Conservation (phyloP, 441 rosid genomes). For the Adansonia madagascariensis region DNA sequence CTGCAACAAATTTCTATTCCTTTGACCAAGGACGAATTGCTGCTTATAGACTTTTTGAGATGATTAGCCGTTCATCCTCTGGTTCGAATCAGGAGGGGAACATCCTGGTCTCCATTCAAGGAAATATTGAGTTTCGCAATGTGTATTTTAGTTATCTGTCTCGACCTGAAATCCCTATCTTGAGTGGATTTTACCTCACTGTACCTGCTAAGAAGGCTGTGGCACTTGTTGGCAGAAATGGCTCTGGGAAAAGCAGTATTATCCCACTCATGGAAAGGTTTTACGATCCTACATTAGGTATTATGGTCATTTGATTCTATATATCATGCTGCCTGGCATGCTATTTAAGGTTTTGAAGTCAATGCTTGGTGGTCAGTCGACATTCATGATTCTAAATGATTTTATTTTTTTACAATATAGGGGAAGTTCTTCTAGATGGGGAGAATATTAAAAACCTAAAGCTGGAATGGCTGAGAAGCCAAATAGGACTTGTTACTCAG, state of each 20-base stretch:
- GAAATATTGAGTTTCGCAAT: constrained; percentile 96
- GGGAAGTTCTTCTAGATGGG: constrained; percentile 98
- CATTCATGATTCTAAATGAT: constrained; percentile 29
- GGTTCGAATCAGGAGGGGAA: constrained; percentile 74
- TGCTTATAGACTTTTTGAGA: constrained; percentile 95
- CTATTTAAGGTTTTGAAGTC: constrained; percentile 20
- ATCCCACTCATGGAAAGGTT: constrained; percentile 98
- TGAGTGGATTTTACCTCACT: constrained; percentile 97
- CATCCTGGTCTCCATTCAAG: constrained; percentile 62
- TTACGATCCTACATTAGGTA: constrained; percentile 99
- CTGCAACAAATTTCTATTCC: constrained; percentile 96
- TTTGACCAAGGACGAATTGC: constrained; percentile 99
- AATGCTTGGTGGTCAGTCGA: constrained; percentile 20
- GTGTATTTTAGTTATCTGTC: constrained; percentile 98
- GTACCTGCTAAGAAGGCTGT: constrained; percentile 96
- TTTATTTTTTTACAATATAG: constrained; percentile 51
- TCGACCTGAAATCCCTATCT: constrained; percentile 94
- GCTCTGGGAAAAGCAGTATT: constrained; percentile 98
- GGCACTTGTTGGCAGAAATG: constrained; percentile 99
- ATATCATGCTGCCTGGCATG: constrained; percentile 19
- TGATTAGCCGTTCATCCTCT: constrained; percentile 94
- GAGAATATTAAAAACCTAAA: constrained; percentile 88
- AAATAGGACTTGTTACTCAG: constrained; percentile 96
- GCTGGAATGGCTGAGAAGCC: constrained; percentile 92
- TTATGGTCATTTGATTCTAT: constrained; percentile 23